Percentiles rank a stretch among this genome's conserved stretches.
phyloP scores from a whole-genome alignment of 441 rosid species.

The Aleurites moluccanus region DNA sequence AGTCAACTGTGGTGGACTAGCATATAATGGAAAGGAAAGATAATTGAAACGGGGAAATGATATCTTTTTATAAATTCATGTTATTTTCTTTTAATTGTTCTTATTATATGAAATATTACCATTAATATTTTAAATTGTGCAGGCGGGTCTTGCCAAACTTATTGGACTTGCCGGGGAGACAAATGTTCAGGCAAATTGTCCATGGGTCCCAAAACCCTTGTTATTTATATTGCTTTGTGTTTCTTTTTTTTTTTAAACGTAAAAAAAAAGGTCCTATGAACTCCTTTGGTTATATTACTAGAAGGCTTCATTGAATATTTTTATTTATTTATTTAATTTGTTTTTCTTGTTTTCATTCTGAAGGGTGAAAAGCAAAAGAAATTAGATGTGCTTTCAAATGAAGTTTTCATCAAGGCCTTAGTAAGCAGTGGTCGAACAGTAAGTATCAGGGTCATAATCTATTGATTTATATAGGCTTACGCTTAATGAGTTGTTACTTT shows the following conservation, averaged over 20 bases:
- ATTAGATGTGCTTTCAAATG: conserved; percentile 90
- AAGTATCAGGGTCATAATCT: conserved; percentile 28
- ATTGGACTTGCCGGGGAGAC: conserved; percentile 98
- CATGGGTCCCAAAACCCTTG: background rate
- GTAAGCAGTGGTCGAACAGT: conserved; percentile 96
- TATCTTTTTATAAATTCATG: background rate
- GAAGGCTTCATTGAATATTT: background rate
- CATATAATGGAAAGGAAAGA: no score
- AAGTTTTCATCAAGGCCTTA: conserved; percentile 90
- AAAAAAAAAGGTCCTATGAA: background rate
- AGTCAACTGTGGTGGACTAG: no score
- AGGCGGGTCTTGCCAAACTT: conserved; percentile 98
- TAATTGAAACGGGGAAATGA: no score
- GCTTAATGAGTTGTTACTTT: background rate
- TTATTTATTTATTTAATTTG: background rate
- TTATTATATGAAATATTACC: background rate
- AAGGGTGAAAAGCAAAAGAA: conserved; percentile 99
- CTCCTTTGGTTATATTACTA: background rate
- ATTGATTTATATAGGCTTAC: background rate
- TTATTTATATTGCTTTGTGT: no score
- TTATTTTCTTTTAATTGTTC: background rate
- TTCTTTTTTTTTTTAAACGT: no score
- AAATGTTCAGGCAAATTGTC: conserved; percentile 69
- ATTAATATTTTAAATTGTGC: conserved; percentile 22
- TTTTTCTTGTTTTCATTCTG: conserved; percentile 9